Conservation (phyloP, 2,329 filamentous ascomycete genomes). For the Aspergillus neoniger region DNA sequence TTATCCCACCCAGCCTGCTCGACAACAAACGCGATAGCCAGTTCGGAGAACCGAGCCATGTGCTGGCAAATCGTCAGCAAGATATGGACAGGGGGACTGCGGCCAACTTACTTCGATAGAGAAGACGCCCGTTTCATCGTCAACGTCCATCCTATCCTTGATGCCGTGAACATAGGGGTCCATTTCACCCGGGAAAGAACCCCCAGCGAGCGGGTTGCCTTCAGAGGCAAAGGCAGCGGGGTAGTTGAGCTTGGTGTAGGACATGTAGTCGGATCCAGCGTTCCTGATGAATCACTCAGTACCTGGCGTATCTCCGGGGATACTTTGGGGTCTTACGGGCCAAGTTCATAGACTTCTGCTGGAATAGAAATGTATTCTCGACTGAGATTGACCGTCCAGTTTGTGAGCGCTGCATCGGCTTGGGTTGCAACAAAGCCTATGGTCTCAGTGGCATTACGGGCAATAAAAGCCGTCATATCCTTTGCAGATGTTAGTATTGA, state of each 20-base stretch:
- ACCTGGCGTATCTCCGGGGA: not conserved
- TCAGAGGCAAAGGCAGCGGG: conserved; percentile 6
- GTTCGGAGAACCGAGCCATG: conserved; percentile 4
- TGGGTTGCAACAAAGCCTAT: conserved; percentile 4
- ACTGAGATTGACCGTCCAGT: conserved; percentile 1
- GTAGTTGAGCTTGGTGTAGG: conserved; percentile 7
- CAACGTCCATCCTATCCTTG: conserved; percentile 2
- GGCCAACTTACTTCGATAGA: not conserved
- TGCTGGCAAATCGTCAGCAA: not conserved
- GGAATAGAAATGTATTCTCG: conserved; percentile 7
- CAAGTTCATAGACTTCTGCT: conserved; percentile 1
- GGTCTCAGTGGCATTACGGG: conserved; percentile 2
- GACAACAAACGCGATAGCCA: conserved; percentile 3
- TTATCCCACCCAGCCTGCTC: conserved; percentile 8
- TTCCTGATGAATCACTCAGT: not conserved
- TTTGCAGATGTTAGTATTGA: not conserved
- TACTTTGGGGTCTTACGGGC: not conserved
- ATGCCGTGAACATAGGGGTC: conserved; percentile 5
- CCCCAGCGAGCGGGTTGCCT: not conserved
- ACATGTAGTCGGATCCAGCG: conserved; percentile 8
- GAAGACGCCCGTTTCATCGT: conserved; percentile 4
- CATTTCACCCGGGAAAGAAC: not conserved
- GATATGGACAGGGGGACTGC: not conserved
- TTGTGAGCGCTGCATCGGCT: conserved; percentile 2
- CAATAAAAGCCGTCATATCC: conserved; percentile 9